Conservation (phyloP, 2,329 filamentous ascomycete genomes). For the Phaeosphaeria sp. region DNA sequence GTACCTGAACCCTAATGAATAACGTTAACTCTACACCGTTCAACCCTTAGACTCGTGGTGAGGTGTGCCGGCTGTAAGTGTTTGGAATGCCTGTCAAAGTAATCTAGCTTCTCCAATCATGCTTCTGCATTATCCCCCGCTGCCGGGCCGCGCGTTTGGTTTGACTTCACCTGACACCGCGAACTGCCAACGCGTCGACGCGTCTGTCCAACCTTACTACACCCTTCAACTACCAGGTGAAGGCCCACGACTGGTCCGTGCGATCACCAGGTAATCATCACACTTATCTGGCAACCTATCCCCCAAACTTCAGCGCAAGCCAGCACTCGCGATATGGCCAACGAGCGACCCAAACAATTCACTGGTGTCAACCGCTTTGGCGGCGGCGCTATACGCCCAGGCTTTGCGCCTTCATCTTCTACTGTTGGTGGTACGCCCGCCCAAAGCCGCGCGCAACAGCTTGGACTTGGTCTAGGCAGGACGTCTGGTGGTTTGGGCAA, state of each 20-base stretch:
- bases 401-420: background rate
- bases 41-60: background rate
- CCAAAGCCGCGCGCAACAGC: conserved; percentile 3
- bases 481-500: conserved; percentile 20
- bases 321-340: conserved; percentile 13
- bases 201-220: conserved; percentile 5
- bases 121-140: conserved; percentile 6
- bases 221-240: background rate
- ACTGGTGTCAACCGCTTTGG: conserved; percentile 14
- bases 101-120: background rate
- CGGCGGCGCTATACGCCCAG: conserved; percentile 2
- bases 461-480: conserved; percentile 29
- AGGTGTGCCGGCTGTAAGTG: background rate
- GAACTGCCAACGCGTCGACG: conserved; percentile 16
- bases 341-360: conserved; percentile 15
- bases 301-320: conserved; percentile 5
- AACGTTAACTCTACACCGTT: conserved; percentile 8
- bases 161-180: conserved; percentile 19
- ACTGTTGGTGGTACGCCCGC: background rate
- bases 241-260: background rate
- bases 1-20: conserved; percentile 44
- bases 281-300: background rate
- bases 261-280: conserved; percentile 1
- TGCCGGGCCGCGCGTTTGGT: background rate
- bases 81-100: background rate